Conservation (phyloP, 805 yeast genomes). For the Saccharomycopsis lassenensis region DNA sequence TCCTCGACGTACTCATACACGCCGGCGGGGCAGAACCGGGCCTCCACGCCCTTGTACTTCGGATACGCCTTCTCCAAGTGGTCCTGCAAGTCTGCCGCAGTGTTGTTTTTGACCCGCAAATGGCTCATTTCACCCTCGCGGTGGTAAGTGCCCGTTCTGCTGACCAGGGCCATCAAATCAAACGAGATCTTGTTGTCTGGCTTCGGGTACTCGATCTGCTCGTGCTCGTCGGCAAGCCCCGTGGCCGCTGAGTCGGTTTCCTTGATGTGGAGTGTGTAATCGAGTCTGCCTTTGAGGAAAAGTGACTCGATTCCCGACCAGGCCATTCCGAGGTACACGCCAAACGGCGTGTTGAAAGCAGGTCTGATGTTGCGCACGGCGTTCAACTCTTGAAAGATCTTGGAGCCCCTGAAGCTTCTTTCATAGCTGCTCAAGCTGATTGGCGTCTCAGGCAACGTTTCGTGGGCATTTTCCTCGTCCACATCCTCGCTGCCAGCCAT, state of each 20-base stretch:
- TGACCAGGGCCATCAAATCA: constrained; percentile 88
- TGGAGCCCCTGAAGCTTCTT: constrained; percentile 54
- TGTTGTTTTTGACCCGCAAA: constrained; percentile 45
- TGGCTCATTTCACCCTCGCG: constrained; percentile 92
- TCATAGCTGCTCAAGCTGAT: constrained; percentile 44
- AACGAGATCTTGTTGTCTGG: constrained; percentile 92
- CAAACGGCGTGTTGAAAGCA: constrained; percentile 69
- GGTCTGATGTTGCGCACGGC: constrained; percentile 90
- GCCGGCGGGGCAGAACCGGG: constrained; percentile 95
- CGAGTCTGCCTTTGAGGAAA: constrained; percentile 66
- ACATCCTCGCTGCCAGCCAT: constrained; percentile 23
- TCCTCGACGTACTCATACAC: constrained; percentile 73
- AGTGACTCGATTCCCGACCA: constrained; percentile 80
- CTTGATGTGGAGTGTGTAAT: constrained; percentile 73
- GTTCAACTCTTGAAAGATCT: constrained; percentile 78
- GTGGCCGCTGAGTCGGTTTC: constrained; percentile 59
- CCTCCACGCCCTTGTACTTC: constrained; percentile 76
- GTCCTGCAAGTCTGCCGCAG: constrained; percentile 19
- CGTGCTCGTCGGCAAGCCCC: constrained; percentile 48
- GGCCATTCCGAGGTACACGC: constrained; percentile 68
- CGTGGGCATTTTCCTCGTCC: constrained; percentile 32
- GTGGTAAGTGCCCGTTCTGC: constrained; percentile 93
- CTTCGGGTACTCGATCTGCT: constrained; percentile 82
- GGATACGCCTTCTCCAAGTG: constrained; percentile 35
- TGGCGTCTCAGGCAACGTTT: constrained; percentile 21